Base-by-base conservation (phyloP, 2,329 filamentous ascomycete genomes). In the Alternaria panax region DNA sequence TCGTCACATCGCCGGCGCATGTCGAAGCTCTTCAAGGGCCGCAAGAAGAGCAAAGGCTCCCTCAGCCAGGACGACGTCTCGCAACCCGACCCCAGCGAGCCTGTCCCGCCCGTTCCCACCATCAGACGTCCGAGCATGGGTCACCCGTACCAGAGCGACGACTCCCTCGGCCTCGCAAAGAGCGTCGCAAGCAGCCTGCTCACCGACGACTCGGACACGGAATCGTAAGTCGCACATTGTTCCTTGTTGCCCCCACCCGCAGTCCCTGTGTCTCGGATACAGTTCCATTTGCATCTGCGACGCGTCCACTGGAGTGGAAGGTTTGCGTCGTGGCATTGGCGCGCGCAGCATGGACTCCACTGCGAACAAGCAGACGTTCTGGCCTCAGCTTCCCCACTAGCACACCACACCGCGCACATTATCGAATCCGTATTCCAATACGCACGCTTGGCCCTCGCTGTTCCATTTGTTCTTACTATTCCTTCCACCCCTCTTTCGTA, bases 1-100 rank as follows among this genome's bases (percentile, higher is more conserved):
- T 71, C 80, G 27, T 70, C 70, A 30, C 71, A 73, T 52, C 70
- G 66, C 59, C 81, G 78, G 65, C 82, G 83, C 53, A 80, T 88
- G 62, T 83, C 85, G 11, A 85, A 83, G 64, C 74, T 87, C 56
- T 80, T 86, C 70, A 81, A 81, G 57, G 82, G 81, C 64, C 81
- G 83, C 66, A 73, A 72, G 43, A 77, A 72, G 53, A 69, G 72
- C 59, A 71, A 68, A 43, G 71, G 72, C 58, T 68, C 68, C 25
- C 47, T 51, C 69, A 71, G 76, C 67, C 68, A 69, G 25, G 72
- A 74, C 52, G 72, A 75, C 58, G 25, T 69, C 43, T 64, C 69
- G n/a, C 66, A 63, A 18, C 30, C 53, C 18, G 70, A 71, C 50
- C n/a, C 58, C 9, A n/a, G 56, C 24, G 66, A 69, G 45, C 55